These are phyloP conservation scores for Durusdinium trenchii DNA, from an alignment of 73 alveolate genomes.

Conservation along the genomic window DNA sequence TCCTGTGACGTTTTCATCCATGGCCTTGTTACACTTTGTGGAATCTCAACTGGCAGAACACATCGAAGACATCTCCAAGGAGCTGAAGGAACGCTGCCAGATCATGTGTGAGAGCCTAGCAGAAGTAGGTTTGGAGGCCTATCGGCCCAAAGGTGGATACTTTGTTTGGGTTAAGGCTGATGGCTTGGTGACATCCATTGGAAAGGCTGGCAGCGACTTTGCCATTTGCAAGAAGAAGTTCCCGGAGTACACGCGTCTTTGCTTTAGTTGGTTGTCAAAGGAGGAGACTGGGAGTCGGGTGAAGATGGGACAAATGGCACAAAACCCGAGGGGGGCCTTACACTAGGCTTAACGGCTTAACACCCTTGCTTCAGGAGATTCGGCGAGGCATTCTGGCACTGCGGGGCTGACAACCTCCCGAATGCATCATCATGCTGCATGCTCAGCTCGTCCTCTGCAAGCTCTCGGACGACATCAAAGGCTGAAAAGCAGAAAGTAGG, in stretches of 20 bases:
- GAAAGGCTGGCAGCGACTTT: neutral
- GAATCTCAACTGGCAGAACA: slow-evolving; percentile 59
- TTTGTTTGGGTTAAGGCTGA: slow-evolving; percentile 78
- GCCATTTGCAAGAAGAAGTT: neutral
- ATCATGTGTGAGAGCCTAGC: neutral
- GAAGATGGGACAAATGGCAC: too few species aligned
- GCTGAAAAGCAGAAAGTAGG: too few species aligned
- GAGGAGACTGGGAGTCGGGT: too few species aligned
- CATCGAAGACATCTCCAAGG: neutral
- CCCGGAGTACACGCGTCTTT: neutral
- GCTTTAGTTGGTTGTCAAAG: neutral
- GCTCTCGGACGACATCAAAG: too few species aligned
- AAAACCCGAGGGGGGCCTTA: too few species aligned
- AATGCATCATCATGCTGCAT: too few species aligned
- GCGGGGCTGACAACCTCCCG: neutral
- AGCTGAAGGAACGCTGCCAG: slow-evolving; percentile 24
- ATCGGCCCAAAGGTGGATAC: slow-evolving; percentile 43
- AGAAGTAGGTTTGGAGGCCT: neutral
- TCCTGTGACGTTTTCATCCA: slow-evolving; percentile 57
- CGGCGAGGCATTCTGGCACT: neutral
- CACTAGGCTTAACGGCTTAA: too few species aligned
- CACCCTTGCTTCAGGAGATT: too few species aligned
- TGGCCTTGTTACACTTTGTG: slow-evolving; percentile 60
- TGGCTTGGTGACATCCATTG: neutral
- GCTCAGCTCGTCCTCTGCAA: too few species aligned